A percentile compares a stretch with the other conserved stretches of the same genome.
These are phyloP conservation scores for Termitomyces sp. DNA, from an alignment of 768 basidiomycete genomes.

Conservation along the genomic window DNA sequence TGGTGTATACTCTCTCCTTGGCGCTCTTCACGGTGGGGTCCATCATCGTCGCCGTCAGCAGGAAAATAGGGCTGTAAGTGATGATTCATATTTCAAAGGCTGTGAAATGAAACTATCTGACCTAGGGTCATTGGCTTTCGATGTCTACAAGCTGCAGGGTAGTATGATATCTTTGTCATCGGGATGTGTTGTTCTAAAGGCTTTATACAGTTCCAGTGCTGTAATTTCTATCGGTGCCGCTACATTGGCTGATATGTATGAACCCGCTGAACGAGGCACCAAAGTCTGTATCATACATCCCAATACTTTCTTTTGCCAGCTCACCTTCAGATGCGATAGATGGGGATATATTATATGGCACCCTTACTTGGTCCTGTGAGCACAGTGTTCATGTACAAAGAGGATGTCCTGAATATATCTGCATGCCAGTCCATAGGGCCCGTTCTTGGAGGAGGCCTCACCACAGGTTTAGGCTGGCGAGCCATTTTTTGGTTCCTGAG, in stretches of 20 bases:
- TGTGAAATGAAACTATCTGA: neutral
- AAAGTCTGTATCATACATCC: slow-evolving; percentile 27
- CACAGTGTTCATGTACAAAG: neutral
- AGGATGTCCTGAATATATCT: neutral
- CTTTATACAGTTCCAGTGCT: slow-evolving; percentile 13
- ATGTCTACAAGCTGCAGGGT: slow-evolving; percentile 63
- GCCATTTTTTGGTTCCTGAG: slow-evolving; percentile 80
- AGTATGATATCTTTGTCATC: slow-evolving; percentile 22
- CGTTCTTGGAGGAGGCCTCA: slow-evolving; percentile 63
- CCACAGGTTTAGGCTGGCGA: slow-evolving; percentile 69
- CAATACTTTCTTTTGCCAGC: neutral
- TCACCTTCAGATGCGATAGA: slow-evolving; percentile 23
- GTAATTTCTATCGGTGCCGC: slow-evolving; percentile 59
- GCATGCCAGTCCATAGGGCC: slow-evolving; percentile 51
- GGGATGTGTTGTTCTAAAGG: neutral
- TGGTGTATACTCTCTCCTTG: slow-evolving; percentile 50
- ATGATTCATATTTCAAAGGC: neutral
- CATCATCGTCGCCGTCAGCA: slow-evolving; percentile 49
- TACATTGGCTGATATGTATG: slow-evolving; percentile 74
- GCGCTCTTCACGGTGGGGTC: slow-evolving; percentile 50
- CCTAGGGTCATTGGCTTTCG: slow-evolving; percentile 62
- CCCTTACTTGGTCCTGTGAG: slow-evolving; percentile 67
- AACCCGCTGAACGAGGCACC: slow-evolving; percentile 65
- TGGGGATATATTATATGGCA: slow-evolving; percentile 78
- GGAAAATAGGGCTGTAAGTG: slow-evolving; percentile 42